Base-by-base conservation (phyloP, 352 stramenopile genomes). In the Phytophthora sojae region DNA sequence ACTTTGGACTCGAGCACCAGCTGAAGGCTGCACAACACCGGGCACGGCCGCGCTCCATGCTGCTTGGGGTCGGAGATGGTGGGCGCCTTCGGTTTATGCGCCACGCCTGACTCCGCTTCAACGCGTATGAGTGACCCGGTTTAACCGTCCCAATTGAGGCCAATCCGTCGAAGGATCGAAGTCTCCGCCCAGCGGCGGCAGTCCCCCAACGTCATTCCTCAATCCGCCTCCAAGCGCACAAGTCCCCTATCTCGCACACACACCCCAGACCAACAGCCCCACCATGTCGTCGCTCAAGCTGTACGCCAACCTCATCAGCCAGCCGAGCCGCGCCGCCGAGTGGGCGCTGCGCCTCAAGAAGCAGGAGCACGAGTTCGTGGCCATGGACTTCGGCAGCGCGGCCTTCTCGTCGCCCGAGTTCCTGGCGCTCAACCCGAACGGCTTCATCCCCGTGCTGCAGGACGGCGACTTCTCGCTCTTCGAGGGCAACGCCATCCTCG, bases 401-500 rank as follows among this genome's bases (percentile, higher is more conserved):
- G 67, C 71, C 17, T 80, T 87, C 71, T 66, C 62, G 44, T 77
- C 73, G 23, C n/a, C 77, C 14, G 75, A 81, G 35, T 86, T 79
- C 57, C 37, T 79, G n/a, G 56, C 53, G 1, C 49, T 81, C 23
- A 83, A 86, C 64, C 79, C 79, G 30, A 83, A 83, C 49, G 61
- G 66, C 11, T 39, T 80, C 17, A 77, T 86, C 12, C 79, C 79
- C 2, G 76, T 79, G 26, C 55, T 86, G 35, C 49, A 81, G 51
- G 76, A 86, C 56, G 79, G 70, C 23, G 74, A 80, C 59, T 83
- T 86, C 50, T 68, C 73, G 11, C 32, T 86, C 2, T 83, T 77
- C 23, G 78, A 85, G n/a, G 69, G 77, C 62, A 80, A 80, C 55
- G 83, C 83, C 25, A 91, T 91, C 58, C 53, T 91, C 42, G 61